Evolutionary conservation across 805 yeast genomes (phyloP), one percentile per base, ranked within the genome.

Genomic region (Isabelozyma gotoi): DNA sequence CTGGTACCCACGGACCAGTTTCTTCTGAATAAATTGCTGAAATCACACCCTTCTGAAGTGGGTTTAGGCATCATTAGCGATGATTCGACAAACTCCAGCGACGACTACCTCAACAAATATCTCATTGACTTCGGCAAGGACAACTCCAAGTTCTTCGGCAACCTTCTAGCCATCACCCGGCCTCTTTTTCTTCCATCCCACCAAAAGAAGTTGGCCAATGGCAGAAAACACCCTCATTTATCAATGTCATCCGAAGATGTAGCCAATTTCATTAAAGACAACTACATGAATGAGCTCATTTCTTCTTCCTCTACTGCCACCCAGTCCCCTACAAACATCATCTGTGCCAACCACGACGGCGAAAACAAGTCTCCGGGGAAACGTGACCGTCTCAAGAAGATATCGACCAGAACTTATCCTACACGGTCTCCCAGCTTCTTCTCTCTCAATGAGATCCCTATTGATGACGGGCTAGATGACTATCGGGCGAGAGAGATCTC

Each of bases 1-100:
- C 48, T 65, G 50, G 41, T 59, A 7, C 72, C 72, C 4, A 65
- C 69, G 1, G 72, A 67, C 41, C 72, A 65, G 47, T 67, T 53
- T 39, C 39, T 67, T 11, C 63, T 49, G 43, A 51, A 46, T 21
- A 59, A 53, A 38, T 41, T 50, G 35, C 57, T 56, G 35, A 53
- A 53, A 35, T 36, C 46, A 19, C 51, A 27, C 10, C 29, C 36
- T 7, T 46, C 29, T 31, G 62, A 53, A 14, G 33, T 51, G 14
- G 62, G 63, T 7, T 36, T 59, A 14, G 63, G 63, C 7, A 55
- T 60, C 7, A 39, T 27, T 17, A 39, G 39, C 4, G 49, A 46
- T 7, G 44, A 45, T 3, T n/a, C n/a, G n/a, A n/a, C n/a, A n/a
- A 49, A 43, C 3, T 37, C 39, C 10, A 46, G 42, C 17, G 39